phyloP scores from a whole-genome alignment of 768 basidiomycete species.

The Naganishia vishniacii region DNA sequence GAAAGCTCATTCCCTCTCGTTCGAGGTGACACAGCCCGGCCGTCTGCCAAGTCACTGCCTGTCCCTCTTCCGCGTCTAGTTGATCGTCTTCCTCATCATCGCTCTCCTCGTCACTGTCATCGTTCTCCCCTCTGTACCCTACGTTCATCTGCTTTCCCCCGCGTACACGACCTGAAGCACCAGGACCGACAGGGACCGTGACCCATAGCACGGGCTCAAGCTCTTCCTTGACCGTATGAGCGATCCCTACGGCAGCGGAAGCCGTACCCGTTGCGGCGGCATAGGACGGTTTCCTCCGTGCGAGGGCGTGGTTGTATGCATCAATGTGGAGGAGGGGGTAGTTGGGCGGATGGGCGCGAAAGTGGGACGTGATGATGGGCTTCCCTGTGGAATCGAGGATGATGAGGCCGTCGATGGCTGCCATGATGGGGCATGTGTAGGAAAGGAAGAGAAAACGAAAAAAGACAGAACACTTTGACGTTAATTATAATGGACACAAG shows the following conservation, averaged over 20 bases:
- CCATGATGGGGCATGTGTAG: constrained; percentile 29
- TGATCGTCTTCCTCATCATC: constrained; percentile 2
- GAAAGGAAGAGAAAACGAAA: not conserved
- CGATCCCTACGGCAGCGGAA: constrained; percentile 28
- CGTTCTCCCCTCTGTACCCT: constrained; percentile 1
- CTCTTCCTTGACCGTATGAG: constrained; percentile 42
- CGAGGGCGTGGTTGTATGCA: constrained; percentile 67
- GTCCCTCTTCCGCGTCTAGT: constrained; percentile 10
- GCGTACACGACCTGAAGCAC: not conserved
- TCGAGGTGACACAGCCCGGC: constrained; percentile 74
- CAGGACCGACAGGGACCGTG: constrained; percentile 56
- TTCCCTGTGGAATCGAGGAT: constrained; percentile 46
- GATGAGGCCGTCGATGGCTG: constrained; percentile 46
- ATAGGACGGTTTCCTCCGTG: constrained; percentile 51
- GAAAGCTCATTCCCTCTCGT: constrained; percentile 66
- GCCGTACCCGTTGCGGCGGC: not conserved
- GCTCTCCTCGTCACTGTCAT: not conserved
- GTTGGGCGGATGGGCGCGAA: constrained; percentile 66
- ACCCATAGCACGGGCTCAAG: constrained; percentile 74
- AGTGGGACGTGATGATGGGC: constrained; percentile 84
- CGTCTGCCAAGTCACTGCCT: constrained; percentile 41
- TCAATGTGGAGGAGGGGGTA: constrained; percentile 84
- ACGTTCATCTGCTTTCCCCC: not conserved
- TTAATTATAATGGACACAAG: not conserved
- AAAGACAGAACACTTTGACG: not conserved